Conservation (phyloP, 1,284 basidiomycete genomes). For the Pyrrhoderma noxium region DNA sequence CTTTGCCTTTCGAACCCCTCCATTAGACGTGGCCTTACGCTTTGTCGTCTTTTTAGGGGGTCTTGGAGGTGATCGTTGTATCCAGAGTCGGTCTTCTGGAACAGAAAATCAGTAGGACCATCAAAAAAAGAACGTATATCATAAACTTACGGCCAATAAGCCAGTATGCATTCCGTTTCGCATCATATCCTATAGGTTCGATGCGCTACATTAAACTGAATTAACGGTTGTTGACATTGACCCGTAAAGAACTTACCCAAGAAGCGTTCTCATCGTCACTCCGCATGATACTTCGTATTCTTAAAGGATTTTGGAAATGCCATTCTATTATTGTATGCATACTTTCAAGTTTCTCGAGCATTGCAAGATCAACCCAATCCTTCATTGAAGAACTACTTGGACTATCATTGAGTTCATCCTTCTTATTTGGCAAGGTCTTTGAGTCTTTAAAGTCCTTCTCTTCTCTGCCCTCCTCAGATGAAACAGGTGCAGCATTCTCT, state of each 20-base stretch:
- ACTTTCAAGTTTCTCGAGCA: constrained; percentile 71
- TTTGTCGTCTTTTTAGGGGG: constrained; percentile 40
- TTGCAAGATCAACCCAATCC: constrained; percentile 64
- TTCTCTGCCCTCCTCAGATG: neutral
- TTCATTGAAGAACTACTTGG: constrained; percentile 26
- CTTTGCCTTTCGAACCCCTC: constrained; percentile 8
- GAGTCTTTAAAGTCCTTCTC: constrained; percentile 5
- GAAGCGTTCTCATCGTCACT: constrained; percentile 65
- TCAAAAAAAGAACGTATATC: neutral
- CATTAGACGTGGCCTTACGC: constrained; percentile 37
- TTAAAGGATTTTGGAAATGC: constrained; percentile 70
- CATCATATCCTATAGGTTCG: constrained; percentile 83
- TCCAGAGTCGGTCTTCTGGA: constrained; percentile 79
- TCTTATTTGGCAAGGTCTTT: neutral
- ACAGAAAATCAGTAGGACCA: constrained; percentile 4
- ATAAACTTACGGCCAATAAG: constrained; percentile 64
- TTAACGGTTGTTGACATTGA: neutral
- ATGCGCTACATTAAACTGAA: constrained; percentile 49
- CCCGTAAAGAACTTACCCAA: constrained; percentile 57
- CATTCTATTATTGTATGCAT: constrained; percentile 68
- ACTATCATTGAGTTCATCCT: neutral
- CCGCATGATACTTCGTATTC: constrained; percentile 65
- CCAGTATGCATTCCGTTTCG: constrained; percentile 81
- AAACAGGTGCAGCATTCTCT: neutral
- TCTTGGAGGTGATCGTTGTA: constrained; percentile 64